Percentiles rank a stretch among this genome's conserved stretches.
These are phyloP conservation scores for Daldinia decipiens DNA, from an alignment of 495 filamentous ascomycete genomes.

Conservation along the genomic window DNA sequence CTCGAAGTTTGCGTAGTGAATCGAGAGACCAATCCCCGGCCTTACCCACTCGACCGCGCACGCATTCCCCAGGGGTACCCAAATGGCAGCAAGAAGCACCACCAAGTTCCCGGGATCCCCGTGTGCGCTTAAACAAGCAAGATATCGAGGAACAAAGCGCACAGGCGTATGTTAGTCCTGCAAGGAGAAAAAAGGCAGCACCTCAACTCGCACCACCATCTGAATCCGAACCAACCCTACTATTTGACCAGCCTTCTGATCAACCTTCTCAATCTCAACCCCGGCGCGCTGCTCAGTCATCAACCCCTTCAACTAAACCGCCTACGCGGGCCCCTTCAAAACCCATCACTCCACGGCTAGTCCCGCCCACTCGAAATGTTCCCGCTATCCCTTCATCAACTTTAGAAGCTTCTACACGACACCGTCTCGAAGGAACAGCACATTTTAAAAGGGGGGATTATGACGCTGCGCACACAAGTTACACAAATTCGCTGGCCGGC, in stretches of 20 bases:
- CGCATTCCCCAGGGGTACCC: slow-evolving; percentile 42
- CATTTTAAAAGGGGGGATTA: slow-evolving; percentile 97
- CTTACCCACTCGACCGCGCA: slow-evolving; percentile 46
- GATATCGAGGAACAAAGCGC: slow-evolving; percentile 82
- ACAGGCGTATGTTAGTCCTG: slow-evolving; percentile 90
- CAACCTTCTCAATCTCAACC: slow-evolving; percentile 46
- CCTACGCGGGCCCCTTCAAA: slow-evolving; percentile 35
- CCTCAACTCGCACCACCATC: slow-evolving; percentile 55
- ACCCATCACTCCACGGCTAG: slow-evolving; percentile 43
- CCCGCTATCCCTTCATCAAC: slow-evolving; percentile 73
- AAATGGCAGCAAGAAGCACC: slow-evolving; percentile 60
- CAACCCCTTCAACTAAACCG: slow-evolving; percentile 16
- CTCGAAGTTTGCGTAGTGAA: slow-evolving; percentile 27
- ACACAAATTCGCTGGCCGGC: slow-evolving; percentile 76
- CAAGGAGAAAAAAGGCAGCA: slow-evolving; percentile 75
- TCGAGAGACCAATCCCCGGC: slow-evolving; percentile 61
- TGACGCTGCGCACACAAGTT: slow-evolving; percentile 81
- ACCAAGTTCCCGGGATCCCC: slow-evolving; percentile 60
- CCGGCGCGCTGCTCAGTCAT: slow-evolving; percentile 35
- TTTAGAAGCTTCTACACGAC: slow-evolving; percentile 75
- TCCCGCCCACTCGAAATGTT: slow-evolving; percentile 58
- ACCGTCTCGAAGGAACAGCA: slow-evolving; percentile 80
- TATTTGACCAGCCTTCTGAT: slow-evolving; percentile 58
- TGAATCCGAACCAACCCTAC: slow-evolving; percentile 66
- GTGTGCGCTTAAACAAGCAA: slow-evolving; percentile 71